A percentile compares a stretch with the other conserved stretches of the same genome.
Evolutionary conservation across 1,284 basidiomycete species (phyloP).

Genomic region (Polyporus tsugae): DNA sequence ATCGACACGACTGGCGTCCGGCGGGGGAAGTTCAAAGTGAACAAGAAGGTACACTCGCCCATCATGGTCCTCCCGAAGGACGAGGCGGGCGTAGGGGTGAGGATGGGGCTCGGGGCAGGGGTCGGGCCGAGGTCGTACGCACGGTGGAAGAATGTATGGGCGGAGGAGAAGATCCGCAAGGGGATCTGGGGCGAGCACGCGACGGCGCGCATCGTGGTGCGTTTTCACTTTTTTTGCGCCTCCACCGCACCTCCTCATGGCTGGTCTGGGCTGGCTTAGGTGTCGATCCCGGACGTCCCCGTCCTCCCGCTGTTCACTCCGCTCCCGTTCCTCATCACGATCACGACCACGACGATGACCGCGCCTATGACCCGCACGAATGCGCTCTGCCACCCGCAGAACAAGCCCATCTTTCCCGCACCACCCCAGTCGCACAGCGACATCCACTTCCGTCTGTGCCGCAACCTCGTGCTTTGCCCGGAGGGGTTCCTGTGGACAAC

Average conservation of each 20-base stretch:
- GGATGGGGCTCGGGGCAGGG: background rate
- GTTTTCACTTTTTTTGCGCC: background rate
- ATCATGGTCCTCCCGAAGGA: conserved; percentile 11
- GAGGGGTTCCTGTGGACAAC: background rate
- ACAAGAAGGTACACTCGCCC: background rate
- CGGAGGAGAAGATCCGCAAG: conserved; percentile 23
- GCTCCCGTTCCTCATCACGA: background rate
- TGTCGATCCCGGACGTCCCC: background rate
- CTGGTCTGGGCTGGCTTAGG: background rate
- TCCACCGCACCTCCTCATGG: no score
- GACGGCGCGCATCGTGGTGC: conserved; percentile 9
- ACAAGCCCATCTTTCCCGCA: background rate
- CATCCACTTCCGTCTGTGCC: background rate
- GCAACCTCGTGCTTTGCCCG: background rate
- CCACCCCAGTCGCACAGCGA: background rate
- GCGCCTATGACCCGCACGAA: background rate
- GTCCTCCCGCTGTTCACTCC: background rate
- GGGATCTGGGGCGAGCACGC: conserved; percentile 26
- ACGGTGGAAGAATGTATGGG: conserved; percentile 7
- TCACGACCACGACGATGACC: background rate
- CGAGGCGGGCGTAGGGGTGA: background rate
- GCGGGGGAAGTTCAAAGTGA: background rate
- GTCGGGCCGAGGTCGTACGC: background rate
- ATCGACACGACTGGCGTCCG: conserved; percentile 3
- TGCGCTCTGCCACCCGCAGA: background rate